Evolutionary conservation across 148 eudicot genomes (phyloP).

Genomic region (Silene conica): DNA sequence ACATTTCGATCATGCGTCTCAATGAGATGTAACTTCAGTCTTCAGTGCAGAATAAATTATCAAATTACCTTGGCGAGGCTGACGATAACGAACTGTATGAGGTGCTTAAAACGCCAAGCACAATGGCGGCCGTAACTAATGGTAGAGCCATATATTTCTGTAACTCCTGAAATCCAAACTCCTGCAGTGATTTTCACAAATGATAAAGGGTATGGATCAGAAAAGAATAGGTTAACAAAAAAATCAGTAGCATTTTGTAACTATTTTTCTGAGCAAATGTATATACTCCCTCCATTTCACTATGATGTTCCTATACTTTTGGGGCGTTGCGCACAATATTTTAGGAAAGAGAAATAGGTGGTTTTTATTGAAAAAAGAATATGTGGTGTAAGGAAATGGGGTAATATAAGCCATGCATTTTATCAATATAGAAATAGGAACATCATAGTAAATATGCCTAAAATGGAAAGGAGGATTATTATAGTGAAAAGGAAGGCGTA

Average conservation of each 20-base stretch:
- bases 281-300: no score
- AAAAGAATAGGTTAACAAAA: not conserved
- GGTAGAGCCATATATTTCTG: conserved; percentile 50
- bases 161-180: conserved; percentile 49
- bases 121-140: conserved; percentile 52
- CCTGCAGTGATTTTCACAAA: conserved; percentile 39
- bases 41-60: not conserved
- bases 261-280: not conserved
- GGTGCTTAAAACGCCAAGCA: conserved; percentile 45
- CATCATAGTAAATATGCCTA: no score
- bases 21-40: not conserved
- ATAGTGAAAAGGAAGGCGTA: not conserved
- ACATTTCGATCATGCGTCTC: not conserved
- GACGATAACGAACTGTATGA: conserved; percentile 48
- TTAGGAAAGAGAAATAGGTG: no score
- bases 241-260: not conserved
- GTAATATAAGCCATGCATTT: no score
- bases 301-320: no score
- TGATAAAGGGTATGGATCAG: not conserved
- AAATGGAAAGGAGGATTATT: no score
- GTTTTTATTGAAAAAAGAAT: no score
- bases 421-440: no score
- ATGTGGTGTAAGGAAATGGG: no score
- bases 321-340: no score
- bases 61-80: conserved; percentile 42